Evolutionary conservation across 495 filamentous ascomycete genomes (phyloP).

Genomic region (Astrothelium subdiscretum): DNA sequence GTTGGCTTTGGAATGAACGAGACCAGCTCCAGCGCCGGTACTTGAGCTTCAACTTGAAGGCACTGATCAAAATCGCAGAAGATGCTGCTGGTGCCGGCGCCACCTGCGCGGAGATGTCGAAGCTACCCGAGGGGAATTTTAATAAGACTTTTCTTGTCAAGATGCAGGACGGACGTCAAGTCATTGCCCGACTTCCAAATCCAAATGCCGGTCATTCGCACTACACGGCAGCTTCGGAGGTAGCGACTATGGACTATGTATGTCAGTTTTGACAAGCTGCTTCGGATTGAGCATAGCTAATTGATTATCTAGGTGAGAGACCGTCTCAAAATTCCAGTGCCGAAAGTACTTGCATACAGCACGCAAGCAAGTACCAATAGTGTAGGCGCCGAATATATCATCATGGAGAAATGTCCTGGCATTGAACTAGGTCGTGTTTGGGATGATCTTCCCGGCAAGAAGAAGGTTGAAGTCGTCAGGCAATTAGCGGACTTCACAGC

Average conservation of each 20-base stretch:
- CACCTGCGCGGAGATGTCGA: slow-evolving; percentile 6
- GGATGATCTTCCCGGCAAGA: slow-evolving; percentile 4
- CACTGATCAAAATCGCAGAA: slow-evolving; percentile 6
- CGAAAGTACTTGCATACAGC: slow-evolving; percentile 14
- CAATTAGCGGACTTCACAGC: slow-evolving; percentile 3
- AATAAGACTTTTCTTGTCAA: slow-evolving; percentile 11
- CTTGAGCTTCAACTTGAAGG: slow-evolving; percentile 10
- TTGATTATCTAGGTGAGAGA: slow-evolving; percentile 5
- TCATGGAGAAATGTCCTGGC: slow-evolving; percentile 15
- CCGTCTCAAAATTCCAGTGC: slow-evolving; percentile 10
- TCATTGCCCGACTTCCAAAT: slow-evolving; percentile 12
- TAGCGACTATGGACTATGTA: background rate
- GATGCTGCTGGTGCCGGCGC: slow-evolving; percentile 6
- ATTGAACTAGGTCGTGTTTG: slow-evolving; percentile 8
- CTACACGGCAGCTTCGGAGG: slow-evolving; percentile 2
- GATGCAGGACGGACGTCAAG: slow-evolving; percentile 6
- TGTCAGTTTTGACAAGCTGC: background rate
- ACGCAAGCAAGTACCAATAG: slow-evolving; percentile 5
- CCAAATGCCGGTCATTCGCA: slow-evolving; percentile 10
- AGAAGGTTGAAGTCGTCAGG: slow-evolving; percentile 6
- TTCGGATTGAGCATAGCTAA: background rate
- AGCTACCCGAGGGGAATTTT: slow-evolving; percentile 9
- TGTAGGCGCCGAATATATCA: slow-evolving; percentile 17
- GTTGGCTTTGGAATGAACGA: slow-evolving; percentile 10
- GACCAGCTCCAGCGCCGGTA: slow-evolving; percentile 7